phyloP scores from a whole-genome alignment of 2,329 filamentous ascomycete species.

The Xylariaceae sp. region DNA sequence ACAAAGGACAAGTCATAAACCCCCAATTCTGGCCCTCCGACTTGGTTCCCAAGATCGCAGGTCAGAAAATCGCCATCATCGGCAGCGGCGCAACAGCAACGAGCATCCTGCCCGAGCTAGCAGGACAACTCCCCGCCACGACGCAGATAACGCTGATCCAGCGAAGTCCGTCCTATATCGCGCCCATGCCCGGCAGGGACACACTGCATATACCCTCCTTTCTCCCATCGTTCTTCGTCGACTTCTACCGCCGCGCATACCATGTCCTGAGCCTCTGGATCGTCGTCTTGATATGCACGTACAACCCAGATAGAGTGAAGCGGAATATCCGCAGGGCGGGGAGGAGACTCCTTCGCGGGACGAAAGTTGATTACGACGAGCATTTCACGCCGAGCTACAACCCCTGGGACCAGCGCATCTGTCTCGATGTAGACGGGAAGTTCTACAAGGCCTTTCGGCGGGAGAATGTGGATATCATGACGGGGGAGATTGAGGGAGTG shows the following conservation, averaged over 20 bases:
- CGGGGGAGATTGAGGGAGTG: constrained; percentile 40
- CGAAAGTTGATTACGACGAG: constrained; percentile 35
- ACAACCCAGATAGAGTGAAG: not conserved
- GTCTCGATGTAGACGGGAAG: constrained; percentile 44
- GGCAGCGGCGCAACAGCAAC: constrained; percentile 75
- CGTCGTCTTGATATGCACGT: no score
- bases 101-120: constrained; percentile 65
- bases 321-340: not conserved
- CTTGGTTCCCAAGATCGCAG: constrained; percentile 57
- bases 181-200: no score
- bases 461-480: constrained; percentile 33
- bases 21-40: constrained; percentile 66
- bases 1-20: no score
- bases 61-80: constrained; percentile 64
- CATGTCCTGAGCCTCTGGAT: no score
- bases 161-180: no score
- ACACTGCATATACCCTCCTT: no score
- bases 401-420: constrained; percentile 64
- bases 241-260: no score
- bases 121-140: no score
- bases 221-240: no score
- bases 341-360: not conserved
- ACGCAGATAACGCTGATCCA: no score
- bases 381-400: constrained; percentile 51
- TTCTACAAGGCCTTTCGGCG: constrained; percentile 39